Evolutionary conservation across 2,329 filamentous ascomycete genomes (phyloP), one percentile per base, ranked within the genome.

Genomic region (Phyllosticta citrichinensis): DNA sequence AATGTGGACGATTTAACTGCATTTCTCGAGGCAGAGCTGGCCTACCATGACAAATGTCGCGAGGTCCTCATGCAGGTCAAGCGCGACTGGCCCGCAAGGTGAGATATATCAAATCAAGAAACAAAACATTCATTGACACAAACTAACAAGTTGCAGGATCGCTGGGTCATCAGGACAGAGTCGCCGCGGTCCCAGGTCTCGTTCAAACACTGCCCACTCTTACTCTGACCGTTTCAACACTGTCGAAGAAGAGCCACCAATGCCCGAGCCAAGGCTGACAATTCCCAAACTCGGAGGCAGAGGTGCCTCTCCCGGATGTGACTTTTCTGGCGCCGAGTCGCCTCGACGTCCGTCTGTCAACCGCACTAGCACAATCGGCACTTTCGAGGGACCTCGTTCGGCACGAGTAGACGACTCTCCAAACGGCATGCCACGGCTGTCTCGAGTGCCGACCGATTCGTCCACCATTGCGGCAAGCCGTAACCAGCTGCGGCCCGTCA

Each of bases 11-110:
- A 96, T 69, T 78, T 97, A 61, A 86, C 85, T 3, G 79, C 84
- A 19, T 95, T 97, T 72, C 77, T 97, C 57, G 92, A 97, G 64
- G 88, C 90, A 51, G 89, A 97, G 76, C 81, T 97, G 62, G 87
- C 88, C 64, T 97, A 94, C 76, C 89, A 97, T 72, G 93, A 97
- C 72, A 87, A 88, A 63, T 96, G 91, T 71, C 84, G 88, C 59
- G 92, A 97, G 66, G 88, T 95, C 66, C 82, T 97, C 60, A 66
- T 87, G 64, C 83, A 85, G 65, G 73, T 88, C 64, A 87, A 83
- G 77, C 81, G 81, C 66, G 84, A 88, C 64, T 89, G 87, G 86
- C 86, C 86, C 62, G 81, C 79, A 68, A 79, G 77, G 84, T 85
- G 74, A 71, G 79, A 59, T 47, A 64, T 20, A 24, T 25, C 22